These are phyloP conservation scores for Amylostereum areolatum DNA, from an alignment of 1,284 basidiomycete species.

Conservation along the genomic window DNA sequence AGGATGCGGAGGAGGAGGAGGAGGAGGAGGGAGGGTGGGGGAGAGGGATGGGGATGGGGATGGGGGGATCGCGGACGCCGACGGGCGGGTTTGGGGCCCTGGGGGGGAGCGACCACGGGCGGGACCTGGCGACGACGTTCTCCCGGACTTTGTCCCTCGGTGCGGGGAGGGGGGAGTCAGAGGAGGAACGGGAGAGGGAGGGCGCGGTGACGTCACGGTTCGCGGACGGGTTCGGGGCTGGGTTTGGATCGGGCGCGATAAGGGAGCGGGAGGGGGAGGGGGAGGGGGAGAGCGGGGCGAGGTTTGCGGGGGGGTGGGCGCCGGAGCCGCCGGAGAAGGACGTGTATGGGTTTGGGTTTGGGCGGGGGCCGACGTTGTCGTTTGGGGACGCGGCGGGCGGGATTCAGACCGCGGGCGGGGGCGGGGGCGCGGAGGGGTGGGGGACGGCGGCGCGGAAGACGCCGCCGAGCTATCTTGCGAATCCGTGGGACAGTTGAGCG, in stretches of 20 bases:
- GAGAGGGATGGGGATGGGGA: too few species aligned
- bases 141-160: conserved; percentile 23
- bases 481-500: conserved; percentile 37
- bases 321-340: conserved; percentile 10
- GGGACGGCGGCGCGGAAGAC: conserved; percentile 27
- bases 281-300: too few species aligned
- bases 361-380: conserved; percentile 32
- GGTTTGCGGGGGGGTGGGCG: conserved; percentile 4
- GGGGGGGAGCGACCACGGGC: conserved; percentile 15
- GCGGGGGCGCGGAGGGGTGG: conserved; percentile 24
- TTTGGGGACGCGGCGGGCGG: conserved; percentile 55
- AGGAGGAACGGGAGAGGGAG: too few species aligned
- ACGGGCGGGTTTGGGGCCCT: too few species aligned
- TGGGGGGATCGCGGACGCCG: too few species aligned
- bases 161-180: too few species aligned
- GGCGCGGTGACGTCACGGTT: too few species aligned
- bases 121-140: conserved; percentile 19
- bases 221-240: too few species aligned
- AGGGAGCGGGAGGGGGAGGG: too few species aligned
- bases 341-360: neutral
- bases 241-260: too few species aligned
- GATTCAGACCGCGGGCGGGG: conserved; percentile 35
- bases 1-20: too few species aligned
- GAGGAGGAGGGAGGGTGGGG: too few species aligned
- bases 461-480: conserved; percentile 30